A percentile compares a stretch with the other conserved stretches of the same genome.
Conservation (phyloP, 2,329 filamentous ascomycete species). For the Fusarium dimerum region DNA sequence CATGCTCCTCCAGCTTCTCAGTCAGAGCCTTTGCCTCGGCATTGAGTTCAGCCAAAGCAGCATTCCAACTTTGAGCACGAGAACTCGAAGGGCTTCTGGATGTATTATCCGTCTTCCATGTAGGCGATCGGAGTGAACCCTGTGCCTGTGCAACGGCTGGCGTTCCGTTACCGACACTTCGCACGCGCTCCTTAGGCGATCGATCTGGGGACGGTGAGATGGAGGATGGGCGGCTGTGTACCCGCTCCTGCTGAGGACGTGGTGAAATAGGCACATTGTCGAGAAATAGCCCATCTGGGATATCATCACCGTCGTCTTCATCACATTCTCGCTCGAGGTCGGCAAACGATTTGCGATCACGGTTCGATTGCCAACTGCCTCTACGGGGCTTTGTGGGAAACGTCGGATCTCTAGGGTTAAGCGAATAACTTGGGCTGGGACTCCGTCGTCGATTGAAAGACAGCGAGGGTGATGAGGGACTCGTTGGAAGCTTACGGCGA, state of each 20-base stretch:
- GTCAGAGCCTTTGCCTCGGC: constrained; percentile 74
- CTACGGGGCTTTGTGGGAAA: constrained; percentile 46
- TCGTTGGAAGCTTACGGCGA: constrained; percentile 29
- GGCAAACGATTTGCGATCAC: constrained; percentile 64
- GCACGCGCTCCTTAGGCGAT: constrained; percentile 50
- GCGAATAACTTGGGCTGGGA: constrained; percentile 51
- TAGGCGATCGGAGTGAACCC: constrained; percentile 59
- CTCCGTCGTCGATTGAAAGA: constrained; percentile 46
- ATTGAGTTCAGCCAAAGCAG: constrained; percentile 67
- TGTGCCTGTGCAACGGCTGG: constrained; percentile 60
- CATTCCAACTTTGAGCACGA: constrained; percentile 74
- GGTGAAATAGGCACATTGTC: constrained; percentile 84
- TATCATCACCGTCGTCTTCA: constrained; percentile 73
- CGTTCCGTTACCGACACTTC: constrained; percentile 65
- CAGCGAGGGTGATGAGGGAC: constrained; percentile 39
- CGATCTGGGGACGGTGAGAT: constrained; percentile 56
- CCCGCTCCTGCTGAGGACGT: constrained; percentile 58
- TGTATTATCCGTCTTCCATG: constrained; percentile 51
- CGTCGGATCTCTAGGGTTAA: constrained; percentile 46
- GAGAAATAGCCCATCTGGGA: constrained; percentile 76
- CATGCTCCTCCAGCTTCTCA: constrained; percentile 78
- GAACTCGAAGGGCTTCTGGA: constrained; percentile 47
- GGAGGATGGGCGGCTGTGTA: constrained; percentile 54
- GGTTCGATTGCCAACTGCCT: constrained; percentile 72
- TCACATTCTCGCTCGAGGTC: constrained; percentile 77